Percentiles rank a stretch among this genome's conserved stretches.
phyloP scores from a whole-genome alignment of 345 rosid genomes.

The Reutealis trisperma region DNA sequence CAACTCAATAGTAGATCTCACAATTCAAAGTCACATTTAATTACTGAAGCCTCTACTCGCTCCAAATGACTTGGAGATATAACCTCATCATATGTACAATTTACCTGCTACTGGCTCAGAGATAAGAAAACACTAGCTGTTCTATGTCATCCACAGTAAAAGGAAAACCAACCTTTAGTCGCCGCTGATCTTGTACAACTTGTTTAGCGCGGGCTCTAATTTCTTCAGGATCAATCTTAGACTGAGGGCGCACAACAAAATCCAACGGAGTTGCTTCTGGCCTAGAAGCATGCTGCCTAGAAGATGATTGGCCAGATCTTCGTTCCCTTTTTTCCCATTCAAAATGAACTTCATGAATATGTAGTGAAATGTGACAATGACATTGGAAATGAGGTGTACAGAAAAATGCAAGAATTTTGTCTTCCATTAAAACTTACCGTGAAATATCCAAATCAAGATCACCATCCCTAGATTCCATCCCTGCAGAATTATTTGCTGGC shows the following conservation, averaged over 20 bases:
- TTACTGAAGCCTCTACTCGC: background rate
- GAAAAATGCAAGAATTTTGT: background rate
- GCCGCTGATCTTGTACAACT: constrained; percentile 84
- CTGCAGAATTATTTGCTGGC: constrained; percentile 59
- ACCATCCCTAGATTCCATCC: constrained; percentile 85
- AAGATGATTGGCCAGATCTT: constrained; percentile 69
- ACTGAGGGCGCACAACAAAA: constrained; percentile 89
- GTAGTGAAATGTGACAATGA: background rate
- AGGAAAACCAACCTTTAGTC: constrained; percentile 62
- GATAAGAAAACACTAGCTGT: background rate
- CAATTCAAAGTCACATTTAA: background rate
- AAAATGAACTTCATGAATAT: background rate
- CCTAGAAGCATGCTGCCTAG: constrained; percentile 71
- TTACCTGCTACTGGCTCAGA: background rate
- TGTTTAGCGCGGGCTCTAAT: constrained; percentile 84
- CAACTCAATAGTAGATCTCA: background rate
- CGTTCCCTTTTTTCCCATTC: constrained; percentile 36
- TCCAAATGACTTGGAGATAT: background rate
- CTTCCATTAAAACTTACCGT: constrained; percentile 48
- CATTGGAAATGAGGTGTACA: background rate
- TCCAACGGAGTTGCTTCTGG: constrained; percentile 98
- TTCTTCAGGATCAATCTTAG: constrained; percentile 91
- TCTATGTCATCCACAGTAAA: background rate
- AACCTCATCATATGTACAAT: background rate
- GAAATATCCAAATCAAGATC: constrained; percentile 81